Conservation (phyloP, 495 filamentous ascomycete genomes). For the Penicillium crystallinum region DNA sequence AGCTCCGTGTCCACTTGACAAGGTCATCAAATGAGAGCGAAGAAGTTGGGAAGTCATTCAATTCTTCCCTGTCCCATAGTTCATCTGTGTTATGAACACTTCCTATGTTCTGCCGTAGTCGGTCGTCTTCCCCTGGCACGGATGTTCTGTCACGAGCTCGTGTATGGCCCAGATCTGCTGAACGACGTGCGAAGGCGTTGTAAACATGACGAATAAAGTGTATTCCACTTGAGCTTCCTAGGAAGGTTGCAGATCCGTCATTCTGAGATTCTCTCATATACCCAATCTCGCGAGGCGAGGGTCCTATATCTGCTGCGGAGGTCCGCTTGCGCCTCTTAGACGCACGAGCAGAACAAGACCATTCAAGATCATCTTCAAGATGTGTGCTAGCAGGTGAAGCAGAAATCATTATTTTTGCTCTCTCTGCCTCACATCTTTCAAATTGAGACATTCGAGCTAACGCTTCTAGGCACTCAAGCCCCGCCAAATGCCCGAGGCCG, state of each 20-base stretch:
- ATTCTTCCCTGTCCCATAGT: constrained; percentile 28
- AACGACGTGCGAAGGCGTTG: constrained; percentile 38
- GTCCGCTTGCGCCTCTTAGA: constrained; percentile 30
- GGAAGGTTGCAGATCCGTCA: constrained; percentile 34
- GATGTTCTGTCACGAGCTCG: constrained; percentile 27
- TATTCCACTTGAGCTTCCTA: constrained; percentile 49
- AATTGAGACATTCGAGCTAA: background rate
- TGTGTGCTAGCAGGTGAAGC: constrained; percentile 14
- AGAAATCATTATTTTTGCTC: constrained; percentile 12
- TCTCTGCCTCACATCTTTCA: background rate
- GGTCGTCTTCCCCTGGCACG: constrained; percentile 46
- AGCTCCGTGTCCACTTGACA: constrained; percentile 35
- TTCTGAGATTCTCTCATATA: constrained; percentile 35
- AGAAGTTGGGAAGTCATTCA: constrained; percentile 13
- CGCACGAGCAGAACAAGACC: constrained; percentile 15
- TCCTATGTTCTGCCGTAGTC: constrained; percentile 19
- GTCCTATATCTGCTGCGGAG: constrained; percentile 12
- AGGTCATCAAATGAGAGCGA: constrained; percentile 29
- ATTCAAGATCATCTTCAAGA: constrained; percentile 16
- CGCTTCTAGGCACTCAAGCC: background rate
- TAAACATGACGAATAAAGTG: constrained; percentile 46
- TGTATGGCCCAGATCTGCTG: constrained; percentile 28
- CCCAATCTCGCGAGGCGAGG: constrained; percentile 34
- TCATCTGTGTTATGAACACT: constrained; percentile 11
- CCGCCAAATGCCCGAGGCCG: background rate